These are phyloP conservation scores for Acanthochlamys bracteata DNA, from an alignment of 106 monocot species.

Conservation along the genomic window DNA sequence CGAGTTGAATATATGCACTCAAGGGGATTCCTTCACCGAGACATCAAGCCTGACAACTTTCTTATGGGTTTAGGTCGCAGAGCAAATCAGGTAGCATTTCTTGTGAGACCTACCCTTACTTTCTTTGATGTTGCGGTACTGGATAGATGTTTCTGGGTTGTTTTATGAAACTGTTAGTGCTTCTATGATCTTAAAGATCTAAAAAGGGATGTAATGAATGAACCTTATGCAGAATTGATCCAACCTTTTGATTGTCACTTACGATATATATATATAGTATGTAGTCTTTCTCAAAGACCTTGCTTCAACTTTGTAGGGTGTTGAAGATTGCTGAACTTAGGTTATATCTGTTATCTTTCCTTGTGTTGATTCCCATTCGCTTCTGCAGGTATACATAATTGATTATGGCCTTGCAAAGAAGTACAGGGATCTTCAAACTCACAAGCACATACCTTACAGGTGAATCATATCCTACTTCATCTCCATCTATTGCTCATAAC, in stretches of 20 bases:
- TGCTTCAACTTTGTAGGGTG: too few species aligned
- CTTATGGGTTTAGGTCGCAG: conserved; percentile 11
- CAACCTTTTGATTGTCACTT: not conserved
- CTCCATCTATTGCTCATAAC: not conserved
- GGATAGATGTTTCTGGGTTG: too few species aligned
- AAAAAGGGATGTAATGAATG: too few species aligned
- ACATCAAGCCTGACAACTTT: conserved; percentile 12
- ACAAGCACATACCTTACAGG: conserved; percentile 95
- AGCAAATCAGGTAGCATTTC: not conserved
- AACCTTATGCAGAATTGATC: not conserved
- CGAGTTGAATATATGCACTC: conserved; percentile 14
- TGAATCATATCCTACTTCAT: conserved; percentile 14
- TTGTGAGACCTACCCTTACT: not conserved
- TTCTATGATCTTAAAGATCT: too few species aligned
- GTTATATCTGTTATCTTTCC: not conserved
- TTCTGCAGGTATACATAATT: conserved; percentile 75
- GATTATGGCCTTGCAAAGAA: conserved; percentile 96
- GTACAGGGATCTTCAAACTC: conserved; percentile 87
- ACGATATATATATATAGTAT: too few species aligned
- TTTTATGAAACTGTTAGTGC: too few species aligned
- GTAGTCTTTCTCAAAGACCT: too few species aligned
- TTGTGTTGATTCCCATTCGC: not conserved
- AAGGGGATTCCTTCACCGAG: conserved; percentile 11
- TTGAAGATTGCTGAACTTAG: too few species aligned
- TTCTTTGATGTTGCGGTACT: not conserved